Base-by-base conservation (phyloP, 1,284 basidiomycete genomes). In the Peniophora sp. region DNA sequence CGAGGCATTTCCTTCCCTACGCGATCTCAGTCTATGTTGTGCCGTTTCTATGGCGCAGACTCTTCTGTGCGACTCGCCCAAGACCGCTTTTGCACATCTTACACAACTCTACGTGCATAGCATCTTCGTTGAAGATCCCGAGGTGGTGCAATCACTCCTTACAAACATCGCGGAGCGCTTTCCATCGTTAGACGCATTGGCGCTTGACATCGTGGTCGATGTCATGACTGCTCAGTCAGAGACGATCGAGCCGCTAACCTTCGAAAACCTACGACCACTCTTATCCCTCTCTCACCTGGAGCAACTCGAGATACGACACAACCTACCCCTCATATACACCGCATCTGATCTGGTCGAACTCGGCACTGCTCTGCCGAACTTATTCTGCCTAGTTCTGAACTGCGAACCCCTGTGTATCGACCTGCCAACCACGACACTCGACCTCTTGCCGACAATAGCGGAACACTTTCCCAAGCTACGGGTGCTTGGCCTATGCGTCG, bases 1-100 rank as follows among this genome's bases (percentile, higher is more conserved):
- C 52, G 76, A 72, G 18, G 70, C 77, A 0, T 86, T 85, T 59
- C 78, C 77, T 0, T 62, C 68, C 0, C 66, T 86, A 3, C 71
- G 65, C 57, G 79, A 83, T 51, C 66, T 83, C 37, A 75, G 70
- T 3, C 57, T 80, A 34, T 73, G 72, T 34, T 68, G 68, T 2
- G 57, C 63, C 17, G 60, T 63, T 3, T 70, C 78, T 50, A 64
- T 75, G n/a, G 63, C 71, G 2, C 61, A 57, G 3, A 78, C 84
- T 61, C 62, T 83, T 64, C n/a, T 60, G 61, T 2, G 58, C 64
- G 3, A 75, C 70, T 50, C 68, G 73, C 0, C 80, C 27, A 32
- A 32, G 6, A 6, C 27, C 27, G 27, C 27, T 12, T 32, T 82
- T 0, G 57, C 60, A 3, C 73, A 73, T 48, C 61, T 86, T 24